Evolutionary conservation across 2,329 filamentous ascomycete genomes (phyloP).

Genomic region (Hymenotorrendiella dingleyae): DNA sequence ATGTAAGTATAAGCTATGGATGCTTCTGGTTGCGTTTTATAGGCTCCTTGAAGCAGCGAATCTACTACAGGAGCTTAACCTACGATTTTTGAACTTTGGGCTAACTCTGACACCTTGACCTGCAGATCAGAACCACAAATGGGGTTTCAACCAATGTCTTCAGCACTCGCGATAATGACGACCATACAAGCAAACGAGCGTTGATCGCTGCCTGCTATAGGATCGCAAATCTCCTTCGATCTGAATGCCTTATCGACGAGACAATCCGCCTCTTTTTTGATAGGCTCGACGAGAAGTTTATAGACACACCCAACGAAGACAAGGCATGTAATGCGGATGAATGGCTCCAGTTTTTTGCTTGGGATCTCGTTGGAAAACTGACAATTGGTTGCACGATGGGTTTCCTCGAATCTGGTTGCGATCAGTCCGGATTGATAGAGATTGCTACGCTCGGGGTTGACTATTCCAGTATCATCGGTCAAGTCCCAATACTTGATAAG

Average conservation of each 20-base stretch:
- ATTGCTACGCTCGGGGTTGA: constrained; percentile 23
- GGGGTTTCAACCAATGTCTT: neutral
- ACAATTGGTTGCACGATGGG: constrained; percentile 36
- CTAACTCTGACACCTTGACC: too few species aligned
- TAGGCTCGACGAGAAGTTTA: constrained; percentile 33
- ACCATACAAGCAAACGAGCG: constrained; percentile 26
- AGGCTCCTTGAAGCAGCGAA: too few species aligned
- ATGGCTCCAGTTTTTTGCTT: constrained; percentile 35
- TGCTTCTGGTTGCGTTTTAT: too few species aligned
- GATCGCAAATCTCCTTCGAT: constrained; percentile 31
- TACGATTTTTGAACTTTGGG: too few species aligned
- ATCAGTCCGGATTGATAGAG: constrained; percentile 32
- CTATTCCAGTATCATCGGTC: constrained; percentile 9
- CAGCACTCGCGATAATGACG: constrained; percentile 19
- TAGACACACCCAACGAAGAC: neutral
- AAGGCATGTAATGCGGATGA: constrained; percentile 34
- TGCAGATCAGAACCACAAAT: neutral
- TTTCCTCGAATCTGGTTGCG: constrained; percentile 31
- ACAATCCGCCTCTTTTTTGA: constrained; percentile 34
- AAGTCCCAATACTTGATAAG: constrained; percentile 18
- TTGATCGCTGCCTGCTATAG: constrained; percentile 30
- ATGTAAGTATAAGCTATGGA: too few species aligned
- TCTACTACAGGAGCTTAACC: too few species aligned
- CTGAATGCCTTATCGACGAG: constrained; percentile 17
- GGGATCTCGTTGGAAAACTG: constrained; percentile 36